phyloP scores from a whole-genome alignment of 345 rosid species.

The Corymbia maculata region DNA sequence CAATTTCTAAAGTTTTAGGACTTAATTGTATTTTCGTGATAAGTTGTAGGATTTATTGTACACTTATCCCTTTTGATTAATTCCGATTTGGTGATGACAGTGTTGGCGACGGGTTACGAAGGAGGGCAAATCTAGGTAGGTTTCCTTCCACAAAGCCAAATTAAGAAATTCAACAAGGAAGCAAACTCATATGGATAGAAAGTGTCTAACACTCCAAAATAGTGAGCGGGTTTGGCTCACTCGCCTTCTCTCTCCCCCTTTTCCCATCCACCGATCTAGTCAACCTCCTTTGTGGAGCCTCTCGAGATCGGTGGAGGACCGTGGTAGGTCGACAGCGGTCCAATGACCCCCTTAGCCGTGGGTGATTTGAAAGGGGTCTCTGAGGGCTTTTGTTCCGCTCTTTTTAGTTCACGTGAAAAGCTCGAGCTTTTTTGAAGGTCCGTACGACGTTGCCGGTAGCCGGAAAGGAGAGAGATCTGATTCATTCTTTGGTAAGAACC shows the following conservation, averaged over 20 bases:
- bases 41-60: too few species aligned
- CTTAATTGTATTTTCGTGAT: too few species aligned
- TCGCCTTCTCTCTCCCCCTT: background rate
- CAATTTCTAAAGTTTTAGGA: too few species aligned
- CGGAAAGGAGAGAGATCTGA: conserved; percentile 8
- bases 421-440: conserved; percentile 1
- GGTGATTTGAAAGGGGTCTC: conserved; percentile 57
- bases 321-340: background rate
- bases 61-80: background rate
- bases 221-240: conserved; percentile 3
- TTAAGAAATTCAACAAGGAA: conserved; percentile 28
- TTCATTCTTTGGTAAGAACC: conserved; percentile 61
- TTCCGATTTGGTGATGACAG: background rate
- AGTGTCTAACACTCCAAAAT: conserved; percentile 52
- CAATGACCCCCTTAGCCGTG: conserved; percentile 8
- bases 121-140: background rate
- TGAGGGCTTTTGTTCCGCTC: conserved; percentile 16
- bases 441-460: conserved; percentile 59
- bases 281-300: background rate
- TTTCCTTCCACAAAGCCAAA: background rate
- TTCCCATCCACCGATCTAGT: conserved; percentile 6
- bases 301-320: background rate
- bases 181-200: conserved; percentile 44
- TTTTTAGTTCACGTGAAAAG: background rate
- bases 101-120: background rate